These are phyloP conservation scores for Paulinella micropora DNA, from an alignment of 78 protist species.

Conservation along the genomic window DNA sequence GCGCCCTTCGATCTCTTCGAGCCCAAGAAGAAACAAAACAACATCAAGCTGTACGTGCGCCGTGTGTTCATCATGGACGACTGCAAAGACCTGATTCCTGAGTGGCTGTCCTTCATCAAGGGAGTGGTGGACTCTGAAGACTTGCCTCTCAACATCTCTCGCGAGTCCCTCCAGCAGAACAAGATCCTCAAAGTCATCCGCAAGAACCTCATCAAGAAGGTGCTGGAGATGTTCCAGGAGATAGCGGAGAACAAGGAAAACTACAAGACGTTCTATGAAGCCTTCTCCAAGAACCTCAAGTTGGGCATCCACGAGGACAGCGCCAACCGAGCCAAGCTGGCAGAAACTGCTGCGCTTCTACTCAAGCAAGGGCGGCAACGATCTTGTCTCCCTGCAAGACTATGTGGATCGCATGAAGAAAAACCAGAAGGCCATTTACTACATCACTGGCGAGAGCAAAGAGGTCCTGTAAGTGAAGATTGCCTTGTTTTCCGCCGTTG, in stretches of 20 bases:
- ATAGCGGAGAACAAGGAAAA: conserved; percentile 89
- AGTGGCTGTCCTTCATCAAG: conserved; percentile 86
- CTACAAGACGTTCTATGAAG: conserved; percentile 94
- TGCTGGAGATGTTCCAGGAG: conserved; percentile 88
- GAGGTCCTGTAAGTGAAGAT: no score
- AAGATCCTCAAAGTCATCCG: conserved; percentile 93
- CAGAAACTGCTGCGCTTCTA: conserved; percentile 90
- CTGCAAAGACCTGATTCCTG: conserved; percentile 96
- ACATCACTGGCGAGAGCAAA: conserved; percentile 95
- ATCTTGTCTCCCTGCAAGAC: conserved; percentile 85
- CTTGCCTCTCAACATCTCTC: conserved; percentile 97
- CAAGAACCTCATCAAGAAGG: conserved; percentile 93
- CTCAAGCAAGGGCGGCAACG: conserved; percentile 68
- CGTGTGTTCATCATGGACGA: conserved; percentile 98
- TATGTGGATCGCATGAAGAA: conserved; percentile 95
- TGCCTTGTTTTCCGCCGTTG: no score
- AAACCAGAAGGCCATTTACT: conserved; percentile 94
- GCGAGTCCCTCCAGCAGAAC: conserved; percentile 98
- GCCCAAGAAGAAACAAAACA: conserved; percentile 81
- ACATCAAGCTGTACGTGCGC: conserved; percentile 97
- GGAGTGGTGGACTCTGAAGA: conserved; percentile 99
- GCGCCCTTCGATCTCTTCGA: conserved; percentile 98
- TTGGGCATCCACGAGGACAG: conserved; percentile 98
- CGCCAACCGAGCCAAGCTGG: conserved; percentile 81
- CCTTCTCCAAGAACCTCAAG: conserved; percentile 91